Evolutionary conservation across 2,329 filamentous ascomycete genomes (phyloP).

Genomic region (Mariannaea elegans): DNA sequence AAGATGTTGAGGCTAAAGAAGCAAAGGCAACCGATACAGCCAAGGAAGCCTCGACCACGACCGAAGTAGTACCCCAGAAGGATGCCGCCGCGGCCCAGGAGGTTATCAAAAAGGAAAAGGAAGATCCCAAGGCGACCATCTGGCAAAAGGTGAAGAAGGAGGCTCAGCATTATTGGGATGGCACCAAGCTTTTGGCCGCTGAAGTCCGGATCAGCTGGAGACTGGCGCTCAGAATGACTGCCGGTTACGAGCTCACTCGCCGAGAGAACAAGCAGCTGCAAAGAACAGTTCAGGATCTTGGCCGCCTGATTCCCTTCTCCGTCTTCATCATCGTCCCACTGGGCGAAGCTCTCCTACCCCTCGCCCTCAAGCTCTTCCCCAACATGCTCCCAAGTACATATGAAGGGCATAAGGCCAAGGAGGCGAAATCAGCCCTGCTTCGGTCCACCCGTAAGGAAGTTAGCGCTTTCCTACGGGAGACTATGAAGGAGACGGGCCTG

Average conservation of each 20-base stretch:
- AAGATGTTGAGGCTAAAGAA: constrained; percentile 28
- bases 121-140: constrained; percentile 86
- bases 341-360: constrained; percentile 88
- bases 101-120: constrained; percentile 68
- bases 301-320: constrained; percentile 91
- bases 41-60: constrained; percentile 41
- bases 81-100: constrained; percentile 50
- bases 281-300: constrained; percentile 93
- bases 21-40: constrained; percentile 21
- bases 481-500: constrained; percentile 90
- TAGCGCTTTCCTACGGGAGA: constrained; percentile 87
- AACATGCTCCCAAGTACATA: constrained; percentile 98
- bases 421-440: constrained; percentile 83
- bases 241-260: constrained; percentile 93
- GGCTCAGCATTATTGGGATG: constrained; percentile 95
- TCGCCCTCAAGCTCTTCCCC: constrained; percentile 94
- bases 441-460: constrained; percentile 92
- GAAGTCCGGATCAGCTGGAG: constrained; percentile 94
- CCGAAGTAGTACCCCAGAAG: constrained; percentile 43
- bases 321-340: constrained; percentile 98
- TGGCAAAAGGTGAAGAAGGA: constrained; percentile 97
- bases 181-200: constrained; percentile 90
- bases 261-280: constrained; percentile 92
- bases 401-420: constrained; percentile 89
- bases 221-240: constrained; percentile 95